These are phyloP conservation scores for Beauveria sp. DNA, from an alignment of 2,329 filamentous ascomycete genomes.

Conservation along the genomic window DNA sequence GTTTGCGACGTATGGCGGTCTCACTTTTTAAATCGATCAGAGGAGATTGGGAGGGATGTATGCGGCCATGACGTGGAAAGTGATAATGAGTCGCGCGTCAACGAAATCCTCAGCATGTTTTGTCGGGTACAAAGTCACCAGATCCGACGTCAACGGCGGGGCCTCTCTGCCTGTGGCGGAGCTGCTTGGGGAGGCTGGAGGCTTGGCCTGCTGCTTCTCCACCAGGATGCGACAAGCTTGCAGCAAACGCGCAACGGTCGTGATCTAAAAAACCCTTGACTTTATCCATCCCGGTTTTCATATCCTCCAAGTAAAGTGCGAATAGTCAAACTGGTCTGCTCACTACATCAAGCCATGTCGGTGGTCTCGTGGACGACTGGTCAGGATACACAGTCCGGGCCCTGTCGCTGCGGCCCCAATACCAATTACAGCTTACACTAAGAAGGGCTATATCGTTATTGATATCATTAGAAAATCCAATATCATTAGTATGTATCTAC, in stretches of 20 bases:
- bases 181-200: background rate
- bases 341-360: background rate
- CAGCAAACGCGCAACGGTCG: background rate
- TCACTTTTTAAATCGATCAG: slow-evolving; percentile 5
- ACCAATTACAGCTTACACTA: too few relatives aligned
- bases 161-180: background rate
- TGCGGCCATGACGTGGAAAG: background rate
- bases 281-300: background rate
- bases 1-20: background rate
- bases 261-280: background rate
- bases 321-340: background rate
- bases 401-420: too few relatives aligned
- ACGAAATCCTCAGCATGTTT: background rate
- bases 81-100: background rate
- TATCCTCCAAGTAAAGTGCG: too few relatives aligned
- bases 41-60: background rate
- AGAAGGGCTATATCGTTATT: too few relatives aligned
- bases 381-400: too few relatives aligned
- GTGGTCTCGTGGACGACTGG: too few relatives aligned
- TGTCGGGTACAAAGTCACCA: slow-evolving; percentile 7
- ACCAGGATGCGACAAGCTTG: background rate
- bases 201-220: background rate
- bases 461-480: too few relatives aligned
- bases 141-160: slow-evolving; percentile 10
- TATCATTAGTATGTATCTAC: too few relatives aligned